Evolutionary conservation across 1,139 yeast genomes (phyloP).

Genomic region (Hemisphaericaspora xylofermentans): DNA sequence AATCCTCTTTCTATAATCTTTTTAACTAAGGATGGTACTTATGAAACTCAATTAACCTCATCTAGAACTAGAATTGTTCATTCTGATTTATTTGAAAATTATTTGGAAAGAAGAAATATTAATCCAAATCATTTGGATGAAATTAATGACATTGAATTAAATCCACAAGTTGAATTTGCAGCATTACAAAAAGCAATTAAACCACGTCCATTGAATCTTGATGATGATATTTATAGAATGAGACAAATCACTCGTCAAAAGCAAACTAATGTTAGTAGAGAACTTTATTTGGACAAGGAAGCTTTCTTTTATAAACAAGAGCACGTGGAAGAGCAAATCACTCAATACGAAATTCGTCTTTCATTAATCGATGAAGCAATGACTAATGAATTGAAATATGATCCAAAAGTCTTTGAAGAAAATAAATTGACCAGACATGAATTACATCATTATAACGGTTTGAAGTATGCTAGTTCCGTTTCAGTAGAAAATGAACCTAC

Average conservation of each 20-base stretch:
- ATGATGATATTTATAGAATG: slow-evolving; percentile 21
- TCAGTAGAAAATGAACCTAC: slow-evolving; percentile 22
- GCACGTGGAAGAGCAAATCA: slow-evolving; percentile 25
- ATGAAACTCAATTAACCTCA: slow-evolving; percentile 23
- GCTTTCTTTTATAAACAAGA: slow-evolving; percentile 25
- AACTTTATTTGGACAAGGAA: slow-evolving; percentile 19
- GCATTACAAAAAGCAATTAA: slow-evolving; percentile 14
- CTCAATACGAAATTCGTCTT: slow-evolving; percentile 27
- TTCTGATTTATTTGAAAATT: slow-evolving; percentile 26
- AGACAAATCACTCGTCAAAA: slow-evolving; percentile 17
- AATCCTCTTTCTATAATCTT: slow-evolving; percentile 31
- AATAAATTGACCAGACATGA: slow-evolving; percentile 21
- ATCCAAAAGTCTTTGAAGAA: slow-evolving; percentile 14
- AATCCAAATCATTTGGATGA: slow-evolving; percentile 18
- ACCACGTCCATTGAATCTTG: slow-evolving; percentile 20
- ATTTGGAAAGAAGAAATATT: slow-evolving; percentile 21
- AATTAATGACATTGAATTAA: slow-evolving; percentile 11
- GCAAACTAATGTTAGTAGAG: slow-evolving; percentile 20
- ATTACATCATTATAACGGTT: slow-evolving; percentile 25
- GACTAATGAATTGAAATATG: slow-evolving; percentile 27
- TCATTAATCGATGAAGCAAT: slow-evolving; percentile 19
- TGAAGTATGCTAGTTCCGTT: slow-evolving; percentile 20
- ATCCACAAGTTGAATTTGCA: slow-evolving; percentile 18
- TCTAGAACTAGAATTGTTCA: slow-evolving; percentile 24
- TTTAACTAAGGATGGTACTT: slow-evolving; percentile 27